These are phyloP conservation scores for Alternaria metachromatica DNA, from an alignment of 2,329 filamentous ascomycete genomes.

Conservation along the genomic window DNA sequence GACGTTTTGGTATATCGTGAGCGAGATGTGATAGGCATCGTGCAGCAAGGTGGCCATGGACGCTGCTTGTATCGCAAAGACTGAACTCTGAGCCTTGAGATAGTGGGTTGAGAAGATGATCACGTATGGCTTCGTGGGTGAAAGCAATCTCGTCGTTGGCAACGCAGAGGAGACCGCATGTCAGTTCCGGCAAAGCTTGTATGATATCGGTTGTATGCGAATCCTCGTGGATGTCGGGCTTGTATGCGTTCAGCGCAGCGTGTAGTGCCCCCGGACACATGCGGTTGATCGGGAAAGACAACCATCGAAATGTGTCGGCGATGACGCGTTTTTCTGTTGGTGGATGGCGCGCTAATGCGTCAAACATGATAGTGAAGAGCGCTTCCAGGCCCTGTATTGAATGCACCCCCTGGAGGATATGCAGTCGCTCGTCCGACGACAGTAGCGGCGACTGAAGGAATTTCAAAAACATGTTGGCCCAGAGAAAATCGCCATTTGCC, in stretches of 20 bases:
- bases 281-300: constrained; percentile 32
- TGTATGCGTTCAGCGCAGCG: constrained; percentile 22
- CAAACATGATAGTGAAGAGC: constrained; percentile 31
- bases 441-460: constrained; percentile 33
- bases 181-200: constrained; percentile 29
- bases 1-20: constrained; percentile 35
- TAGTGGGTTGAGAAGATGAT: constrained; percentile 28
- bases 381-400: constrained; percentile 28
- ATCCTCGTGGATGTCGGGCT: constrained; percentile 2
- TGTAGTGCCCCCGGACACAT: constrained; percentile 27
- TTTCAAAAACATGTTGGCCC: constrained; percentile 32
- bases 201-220: constrained; percentile 10
- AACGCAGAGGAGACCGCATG: constrained; percentile 35
- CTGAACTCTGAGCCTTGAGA: constrained; percentile 32
- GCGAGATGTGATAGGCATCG: constrained; percentile 38
- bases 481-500: constrained; percentile 39
- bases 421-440: constrained; percentile 33
- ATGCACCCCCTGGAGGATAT: constrained; percentile 22
- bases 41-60: constrained; percentile 38
- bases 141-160: constrained; percentile 27
- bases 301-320: constrained; percentile 34
- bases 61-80: constrained; percentile 28
- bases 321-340: constrained; percentile 29
- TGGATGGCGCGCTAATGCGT: constrained; percentile 21
- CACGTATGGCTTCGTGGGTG: constrained; percentile 32